Evolutionary conservation across 257 asterid species (phyloP), one percentile per base, ranked within the genome.

Genomic region (Solanum ossicruentum): DNA sequence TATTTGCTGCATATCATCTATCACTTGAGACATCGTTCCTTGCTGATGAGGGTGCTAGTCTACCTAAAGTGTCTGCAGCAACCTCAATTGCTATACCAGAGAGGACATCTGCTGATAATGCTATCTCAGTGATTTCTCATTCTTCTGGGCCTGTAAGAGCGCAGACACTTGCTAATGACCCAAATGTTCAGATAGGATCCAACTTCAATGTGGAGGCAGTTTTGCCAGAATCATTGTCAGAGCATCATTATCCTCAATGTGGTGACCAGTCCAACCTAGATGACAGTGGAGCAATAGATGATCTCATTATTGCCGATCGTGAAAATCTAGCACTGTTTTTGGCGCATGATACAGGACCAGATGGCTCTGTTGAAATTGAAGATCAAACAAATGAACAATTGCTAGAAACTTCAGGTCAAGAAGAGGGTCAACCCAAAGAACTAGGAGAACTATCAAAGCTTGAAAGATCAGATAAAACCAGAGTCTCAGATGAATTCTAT

Each of bases 1-100:
- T 97, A 32, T 97, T 97, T 87, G 99, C 98, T 54, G 99, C 99
- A 65, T 92, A 97, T 87, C 99, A 97, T 91, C 88, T 97, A 87
- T 93, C 93, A 55, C 91, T 94, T 54, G 97, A 97, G 88, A 94
- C 98, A 77, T 97, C 99, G 3, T 97, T 94, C 88, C 97, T 97
- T 83, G 94, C 94, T 63, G 98, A 97, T 58, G 99, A 97, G 92
- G 99, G 99, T 55, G 98, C 99, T 67, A 89, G 90, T 78, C 93
- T 97, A 83, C 99, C 99, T 55, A 89, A 90, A 87, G 36, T 65
- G 72, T 85, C 88, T 58, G 55, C 84, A 43, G 87, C 86, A 56
- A 83, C 93, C 16, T 81, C 92, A 69, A 39, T 66, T 84, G 58
- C 77, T 58, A 52, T 83, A 66, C 86, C 88, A 36, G 96, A 92